These are phyloP conservation scores for Eucalyptus shirleyi DNA, from an alignment of 345 rosid genomes.

Conservation along the genomic window DNA sequence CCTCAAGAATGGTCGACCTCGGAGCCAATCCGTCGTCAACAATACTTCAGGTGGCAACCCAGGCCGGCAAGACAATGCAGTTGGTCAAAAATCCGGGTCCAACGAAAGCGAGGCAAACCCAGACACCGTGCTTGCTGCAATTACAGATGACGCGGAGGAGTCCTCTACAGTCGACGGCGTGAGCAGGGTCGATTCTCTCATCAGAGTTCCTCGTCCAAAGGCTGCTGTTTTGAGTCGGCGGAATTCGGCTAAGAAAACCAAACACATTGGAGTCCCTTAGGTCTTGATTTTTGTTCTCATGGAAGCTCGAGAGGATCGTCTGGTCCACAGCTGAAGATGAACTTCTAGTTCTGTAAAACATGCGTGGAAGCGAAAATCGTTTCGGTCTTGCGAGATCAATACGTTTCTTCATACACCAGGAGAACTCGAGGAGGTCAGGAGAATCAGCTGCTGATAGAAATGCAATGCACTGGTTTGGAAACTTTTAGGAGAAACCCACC, in stretches of 20 bases:
- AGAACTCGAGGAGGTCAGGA: not conserved
- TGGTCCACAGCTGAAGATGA: not conserved
- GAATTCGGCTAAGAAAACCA: not conserved
- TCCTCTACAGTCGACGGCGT: not conserved
- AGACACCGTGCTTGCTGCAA: not conserved
- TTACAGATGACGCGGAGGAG: not conserved
- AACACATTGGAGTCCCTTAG: not conserved
- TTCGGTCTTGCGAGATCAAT: not conserved
- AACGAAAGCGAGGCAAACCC: not conserved
- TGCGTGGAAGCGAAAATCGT: not conserved
- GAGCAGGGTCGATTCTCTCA: not conserved
- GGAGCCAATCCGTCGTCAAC: not conserved
- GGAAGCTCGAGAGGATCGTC: not conserved
- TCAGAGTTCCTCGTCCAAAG: not conserved
- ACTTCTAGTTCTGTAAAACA: not conserved
- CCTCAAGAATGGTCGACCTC: slow-evolving; percentile 18
- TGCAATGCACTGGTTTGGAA: not conserved
- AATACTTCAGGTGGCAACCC: not conserved
- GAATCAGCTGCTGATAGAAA: not conserved
- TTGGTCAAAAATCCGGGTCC: not conserved
- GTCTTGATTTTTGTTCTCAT: not conserved
- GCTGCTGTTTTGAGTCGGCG: not conserved
- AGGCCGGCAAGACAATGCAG: not conserved
- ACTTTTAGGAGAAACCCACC: not conserved
- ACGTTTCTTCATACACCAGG: not conserved